Base-by-base conservation (phyloP, 805 yeast genomes). In the Wickerhamiella slavikovae region DNA sequence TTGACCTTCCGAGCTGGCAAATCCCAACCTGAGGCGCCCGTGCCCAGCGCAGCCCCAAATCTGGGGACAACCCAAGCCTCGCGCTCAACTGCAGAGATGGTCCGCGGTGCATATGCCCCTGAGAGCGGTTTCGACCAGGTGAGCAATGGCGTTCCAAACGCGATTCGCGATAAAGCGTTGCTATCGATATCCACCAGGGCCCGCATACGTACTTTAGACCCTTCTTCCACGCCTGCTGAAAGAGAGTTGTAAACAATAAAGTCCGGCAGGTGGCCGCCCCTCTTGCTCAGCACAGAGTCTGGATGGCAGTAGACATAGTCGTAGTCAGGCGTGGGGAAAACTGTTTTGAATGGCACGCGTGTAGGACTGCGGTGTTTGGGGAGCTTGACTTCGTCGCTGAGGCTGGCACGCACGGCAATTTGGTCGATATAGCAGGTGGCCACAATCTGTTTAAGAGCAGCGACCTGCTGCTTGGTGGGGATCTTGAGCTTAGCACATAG, bases 401-500 rank as follows among this genome's bases (percentile, higher is more conserved):
- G 40, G 44, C 83, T 95, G 1, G 79, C 83, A 36, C 96, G 61
- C 11, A 79, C 65, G 1, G 92, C 92, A 15, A 85, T 64, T 45
- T 78, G 92, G 49, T 89, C 99, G 23, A 89, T 62, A 43, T 77
- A 89, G 0, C 96, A 98, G 0, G 95, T 73, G 4, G 93, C 67
- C 3, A 85, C 60, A 70, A 89, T 83, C 52, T 89, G 99, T 44
- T 80, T 83, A 37, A 89, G 51, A 1, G 89, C 75, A 30, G 68
- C 64, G 4, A 80, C 47, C 52, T 89, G 98, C 4, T 52, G 46
- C 22, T 66, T 64, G 6, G 62, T 53, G 1, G 95, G 95, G 5
- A 75, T 66, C 0, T 59, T 65, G n/a, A 77, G 52, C 30, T 45
- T 47, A 15, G 28, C 44, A 60, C 68, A 16, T 57, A 53, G 58